Evolutionary conservation across 2,329 filamentous ascomycete species (phyloP), one percentile per base, ranked within the genome.

Genomic region (Blastomyces percursus): DNA sequence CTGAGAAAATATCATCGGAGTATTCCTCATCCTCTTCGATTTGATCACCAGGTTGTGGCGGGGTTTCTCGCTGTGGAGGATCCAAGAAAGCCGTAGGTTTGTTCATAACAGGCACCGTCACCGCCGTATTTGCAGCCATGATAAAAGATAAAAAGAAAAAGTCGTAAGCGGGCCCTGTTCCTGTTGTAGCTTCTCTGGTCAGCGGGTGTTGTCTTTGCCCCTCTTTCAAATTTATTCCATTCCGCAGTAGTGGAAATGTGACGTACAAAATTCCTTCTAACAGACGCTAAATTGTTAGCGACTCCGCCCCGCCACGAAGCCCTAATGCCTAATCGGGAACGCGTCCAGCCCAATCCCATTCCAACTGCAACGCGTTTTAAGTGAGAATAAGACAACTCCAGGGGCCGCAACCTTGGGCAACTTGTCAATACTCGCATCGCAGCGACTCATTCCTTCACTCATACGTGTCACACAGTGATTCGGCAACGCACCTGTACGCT

Each of bases 1-100:
- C 79, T 1, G 74, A 73, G 62, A 80, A 80, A 35, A 83, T 81
- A 64, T 82, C 81, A 61, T 89, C 83, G 64, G 86, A 84, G 63
- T 86, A 84, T 52, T 86, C 80, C 11, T 86, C 85, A 42, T 85
- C 80, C 42, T 82, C 78, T 50, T 81, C 74, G 64, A 78, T 74
- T 57, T 80, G 77, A 42, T 79, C 76, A 52, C 79, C 75, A 19
- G 79, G 72, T 58, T 69, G 67, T 19, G 66, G 67, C 59, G 70
- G 64, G 63, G 73, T 70, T 64, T 72, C 71, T 69, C 69, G 70
- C 69, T 71, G 73, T 62, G 67, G 65, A 38, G 68, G 66, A 67
- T 57, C 60, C 30, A 38, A 48, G 9, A 59, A 16, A 60, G 42
- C n/a, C 27, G 27, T 50, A 27, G 27, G 55, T 30, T 60, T 38